phyloP scores from a whole-genome alignment of 192 early-diverging fungal genomes.

The Kappamyces sp. region DNA sequence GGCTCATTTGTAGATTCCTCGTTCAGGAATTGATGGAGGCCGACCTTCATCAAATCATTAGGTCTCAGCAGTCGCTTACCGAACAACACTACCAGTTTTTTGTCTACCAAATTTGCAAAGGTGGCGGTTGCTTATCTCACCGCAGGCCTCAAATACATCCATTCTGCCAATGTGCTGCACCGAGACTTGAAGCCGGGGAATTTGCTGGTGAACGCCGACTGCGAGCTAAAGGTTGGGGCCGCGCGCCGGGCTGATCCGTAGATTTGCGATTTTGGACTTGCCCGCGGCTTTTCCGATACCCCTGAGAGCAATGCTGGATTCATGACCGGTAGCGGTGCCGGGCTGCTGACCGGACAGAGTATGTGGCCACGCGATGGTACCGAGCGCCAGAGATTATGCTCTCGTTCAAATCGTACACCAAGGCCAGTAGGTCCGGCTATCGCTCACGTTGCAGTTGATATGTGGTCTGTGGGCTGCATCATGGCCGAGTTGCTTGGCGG shows the following conservation, averaged over 20 bases:
- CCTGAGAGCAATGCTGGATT: constrained; percentile 78
- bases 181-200: constrained; percentile 90
- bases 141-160: constrained; percentile 81
- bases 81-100: constrained; percentile 94
- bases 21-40: constrained; percentile 93
- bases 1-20: constrained; percentile 42
- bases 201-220: constrained; percentile 83
- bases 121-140: constrained; percentile 21
- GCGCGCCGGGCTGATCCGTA: background rate
- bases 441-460: background rate
- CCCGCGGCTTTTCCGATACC: constrained; percentile 49
- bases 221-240: constrained; percentile 66
- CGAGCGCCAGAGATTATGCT: constrained; percentile 94
- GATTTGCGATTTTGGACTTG: constrained; percentile 14
- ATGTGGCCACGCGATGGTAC: constrained; percentile 93
- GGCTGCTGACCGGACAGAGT: constrained; percentile 89
- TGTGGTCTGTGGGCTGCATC: constrained; percentile 27
- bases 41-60: constrained; percentile 89
- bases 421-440: constrained; percentile 52
- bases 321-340: constrained; percentile 67
- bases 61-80: constrained; percentile 78
- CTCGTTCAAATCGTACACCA: constrained; percentile 87
- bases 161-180: constrained; percentile 89
- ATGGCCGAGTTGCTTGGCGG: constrained; percentile 16
- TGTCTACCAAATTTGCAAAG: constrained; percentile 64